Evolutionary conservation across 208 protist genomes (phyloP).

Genomic region (Trypanosoma congolense): DNA sequence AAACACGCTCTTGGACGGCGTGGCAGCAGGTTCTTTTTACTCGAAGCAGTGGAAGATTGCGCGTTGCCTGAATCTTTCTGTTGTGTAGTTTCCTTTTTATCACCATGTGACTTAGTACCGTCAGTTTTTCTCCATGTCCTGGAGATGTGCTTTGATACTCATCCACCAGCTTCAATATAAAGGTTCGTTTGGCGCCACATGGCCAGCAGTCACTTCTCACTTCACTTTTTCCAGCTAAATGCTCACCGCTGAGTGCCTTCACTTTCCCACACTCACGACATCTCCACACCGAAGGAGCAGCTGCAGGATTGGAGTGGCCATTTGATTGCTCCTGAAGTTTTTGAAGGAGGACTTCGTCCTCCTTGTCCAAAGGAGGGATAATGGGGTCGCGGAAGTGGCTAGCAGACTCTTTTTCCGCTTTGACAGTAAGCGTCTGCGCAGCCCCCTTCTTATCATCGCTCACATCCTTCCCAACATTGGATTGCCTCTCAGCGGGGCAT

Average conservation of each 20-base stretch:
- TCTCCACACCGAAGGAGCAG: slow-evolving; percentile 18
- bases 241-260: slow-evolving; percentile 35
- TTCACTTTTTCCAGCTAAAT: slow-evolving; percentile 40
- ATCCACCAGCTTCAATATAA: too few relatives aligned
- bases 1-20: too few relatives aligned
- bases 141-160: too few relatives aligned
- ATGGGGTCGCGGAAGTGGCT: background rate
- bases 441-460: background rate
- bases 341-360: background rate
- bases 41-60: too few relatives aligned
- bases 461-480: background rate
- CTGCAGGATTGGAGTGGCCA: background rate
- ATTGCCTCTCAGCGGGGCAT: too few relatives aligned
- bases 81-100: too few relatives aligned
- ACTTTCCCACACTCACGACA: slow-evolving; percentile 39
- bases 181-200: slow-evolving; percentile 42
- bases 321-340: background rate
- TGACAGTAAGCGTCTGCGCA: background rate
- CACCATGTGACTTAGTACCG: too few relatives aligned
- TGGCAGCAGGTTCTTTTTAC: too few relatives aligned
- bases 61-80: too few relatives aligned
- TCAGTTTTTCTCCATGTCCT: too few relatives aligned
- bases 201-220: slow-evolving; percentile 60
- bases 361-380: background rate
- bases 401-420: background rate